These are phyloP conservation scores for Borovskyia barvae DNA, from an alignment of 208 protist species.

Conservation along the genomic window DNA sequence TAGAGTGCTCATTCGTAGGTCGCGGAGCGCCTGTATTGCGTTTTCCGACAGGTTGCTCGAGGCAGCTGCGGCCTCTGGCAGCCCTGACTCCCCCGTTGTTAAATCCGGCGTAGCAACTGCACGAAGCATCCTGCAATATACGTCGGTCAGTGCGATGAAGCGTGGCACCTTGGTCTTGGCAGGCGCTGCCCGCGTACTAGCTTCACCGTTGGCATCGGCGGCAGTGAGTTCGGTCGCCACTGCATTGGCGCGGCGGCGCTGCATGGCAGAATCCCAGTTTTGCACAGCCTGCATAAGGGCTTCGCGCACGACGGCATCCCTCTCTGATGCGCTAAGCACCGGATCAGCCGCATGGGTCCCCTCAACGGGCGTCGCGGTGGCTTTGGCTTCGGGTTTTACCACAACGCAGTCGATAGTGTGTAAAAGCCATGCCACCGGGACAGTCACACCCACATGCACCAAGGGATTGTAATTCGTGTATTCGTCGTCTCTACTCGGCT, in stretches of 20 bases:
- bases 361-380: no score
- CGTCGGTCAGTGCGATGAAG: background rate
- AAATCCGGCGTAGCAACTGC: no score
- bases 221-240: background rate
- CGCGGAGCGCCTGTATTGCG: no score
- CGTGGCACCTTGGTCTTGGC: background rate
- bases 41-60: no score
- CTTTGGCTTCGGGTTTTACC: no score
- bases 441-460: conserved; percentile 16
- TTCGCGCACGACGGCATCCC: background rate
- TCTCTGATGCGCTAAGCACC: background rate
- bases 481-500: background rate
- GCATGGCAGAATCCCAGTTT: conserved; percentile 3
- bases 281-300: background rate
- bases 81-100: no score
- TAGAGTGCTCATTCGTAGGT: no score
- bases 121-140: conserved; percentile 1
- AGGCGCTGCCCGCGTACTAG: background rate
- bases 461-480: conserved; percentile 8
- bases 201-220: no score
- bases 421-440: conserved; percentile 6
- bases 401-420: background rate
- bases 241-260: background rate
- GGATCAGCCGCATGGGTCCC: no score
- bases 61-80: no score